phyloP scores from a whole-genome alignment of 352 stramenopile species.

The Phytophthora fragariaefolia region DNA sequence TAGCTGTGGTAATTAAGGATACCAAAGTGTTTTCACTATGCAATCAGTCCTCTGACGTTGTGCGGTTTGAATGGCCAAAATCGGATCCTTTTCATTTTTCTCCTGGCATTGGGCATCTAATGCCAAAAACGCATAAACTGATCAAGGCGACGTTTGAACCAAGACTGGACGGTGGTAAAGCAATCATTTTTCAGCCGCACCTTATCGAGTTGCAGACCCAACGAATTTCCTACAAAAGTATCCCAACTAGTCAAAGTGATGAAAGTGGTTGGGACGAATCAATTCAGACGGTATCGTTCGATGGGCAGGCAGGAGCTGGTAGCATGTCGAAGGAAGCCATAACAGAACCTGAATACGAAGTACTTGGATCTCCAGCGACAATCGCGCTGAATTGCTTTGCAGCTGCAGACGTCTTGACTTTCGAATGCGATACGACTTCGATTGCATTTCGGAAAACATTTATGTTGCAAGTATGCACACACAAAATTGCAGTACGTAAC shows the following conservation, averaged over 20 bases:
- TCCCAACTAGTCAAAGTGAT: slow-evolving; percentile 17
- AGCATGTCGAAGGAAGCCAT: slow-evolving; percentile 31
- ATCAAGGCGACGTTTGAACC: slow-evolving; percentile 83
- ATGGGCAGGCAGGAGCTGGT: slow-evolving; percentile 18
- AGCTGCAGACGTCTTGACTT: slow-evolving; percentile 62
- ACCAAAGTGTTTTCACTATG: slow-evolving; percentile 81
- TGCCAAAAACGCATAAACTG: slow-evolving; percentile 61
- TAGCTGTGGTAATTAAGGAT: slow-evolving; percentile 25
- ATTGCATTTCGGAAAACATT: slow-evolving; percentile 86
- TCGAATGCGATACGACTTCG: slow-evolving; percentile 61
- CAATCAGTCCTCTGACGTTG: slow-evolving; percentile 63
- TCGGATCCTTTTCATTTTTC: slow-evolving; percentile 72
- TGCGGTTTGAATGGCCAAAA: slow-evolving; percentile 81
- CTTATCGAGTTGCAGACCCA: slow-evolving; percentile 54
- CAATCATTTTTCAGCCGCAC: slow-evolving; percentile 47
- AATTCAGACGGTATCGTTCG: slow-evolving; percentile 67
- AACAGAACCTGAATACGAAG: slow-evolving; percentile 58
- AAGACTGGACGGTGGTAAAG: slow-evolving; percentile 11
- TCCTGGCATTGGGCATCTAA: slow-evolving; percentile 76
- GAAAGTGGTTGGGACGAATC: slow-evolving; percentile 83
- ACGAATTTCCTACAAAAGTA: slow-evolving; percentile 58
- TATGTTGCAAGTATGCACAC: slow-evolving; percentile 87
- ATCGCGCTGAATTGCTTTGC: slow-evolving; percentile 72
- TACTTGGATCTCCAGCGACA: slow-evolving; percentile 38
- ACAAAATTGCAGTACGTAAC: slow-evolving; percentile 76